These are phyloP conservation scores for Candida khao-thaluensis DNA, from an alignment of 805 yeast species.

Conservation along the genomic window DNA sequence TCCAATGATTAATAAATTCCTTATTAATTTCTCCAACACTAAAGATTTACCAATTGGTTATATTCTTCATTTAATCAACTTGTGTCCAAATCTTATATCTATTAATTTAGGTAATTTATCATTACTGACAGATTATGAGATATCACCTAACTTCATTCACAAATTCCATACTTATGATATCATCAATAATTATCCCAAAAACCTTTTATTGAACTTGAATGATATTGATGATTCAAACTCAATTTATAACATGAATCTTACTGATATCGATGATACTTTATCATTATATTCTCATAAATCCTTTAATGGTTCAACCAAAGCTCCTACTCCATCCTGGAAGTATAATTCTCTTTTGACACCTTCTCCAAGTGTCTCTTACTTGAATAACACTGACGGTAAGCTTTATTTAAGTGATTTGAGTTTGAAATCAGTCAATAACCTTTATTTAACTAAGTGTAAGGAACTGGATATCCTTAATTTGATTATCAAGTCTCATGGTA, in stretches of 20 bases:
- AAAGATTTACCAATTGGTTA: slow-evolving; percentile 80
- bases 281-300: slow-evolving; percentile 11
- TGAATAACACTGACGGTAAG: slow-evolving; percentile 29
- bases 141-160: slow-evolving; percentile 35
- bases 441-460: slow-evolving; percentile 28
- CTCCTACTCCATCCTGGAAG: slow-evolving; percentile 30
- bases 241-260: slow-evolving; percentile 13
- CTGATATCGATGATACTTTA: slow-evolving; percentile 12
- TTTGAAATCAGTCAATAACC: slow-evolving; percentile 36
- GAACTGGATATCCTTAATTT: slow-evolving; percentile 32
- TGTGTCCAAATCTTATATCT: slow-evolving; percentile 59
- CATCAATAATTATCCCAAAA: slow-evolving; percentile 37
- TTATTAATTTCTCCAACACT: slow-evolving; percentile 61
- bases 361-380: slow-evolving; percentile 32
- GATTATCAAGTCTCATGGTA: slow-evolving; percentile 28
- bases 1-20: slow-evolving; percentile 60
- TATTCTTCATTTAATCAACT: slow-evolving; percentile 62
- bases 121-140: slow-evolving; percentile 65
- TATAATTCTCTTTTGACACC: slow-evolving; percentile 43
- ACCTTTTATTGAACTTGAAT: slow-evolving; percentile 16
- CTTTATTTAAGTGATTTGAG: slow-evolving; percentile 42
- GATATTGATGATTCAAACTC: slow-evolving; percentile 16
- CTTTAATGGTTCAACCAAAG: slow-evolving; percentile 19
- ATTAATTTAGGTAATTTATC: slow-evolving; percentile 63
- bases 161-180: slow-evolving; percentile 40